Evolutionary conservation across 2,329 filamentous ascomycete species (phyloP), one percentile per base, ranked within the genome.

Genomic region (Stachybotrys chartarum): DNA sequence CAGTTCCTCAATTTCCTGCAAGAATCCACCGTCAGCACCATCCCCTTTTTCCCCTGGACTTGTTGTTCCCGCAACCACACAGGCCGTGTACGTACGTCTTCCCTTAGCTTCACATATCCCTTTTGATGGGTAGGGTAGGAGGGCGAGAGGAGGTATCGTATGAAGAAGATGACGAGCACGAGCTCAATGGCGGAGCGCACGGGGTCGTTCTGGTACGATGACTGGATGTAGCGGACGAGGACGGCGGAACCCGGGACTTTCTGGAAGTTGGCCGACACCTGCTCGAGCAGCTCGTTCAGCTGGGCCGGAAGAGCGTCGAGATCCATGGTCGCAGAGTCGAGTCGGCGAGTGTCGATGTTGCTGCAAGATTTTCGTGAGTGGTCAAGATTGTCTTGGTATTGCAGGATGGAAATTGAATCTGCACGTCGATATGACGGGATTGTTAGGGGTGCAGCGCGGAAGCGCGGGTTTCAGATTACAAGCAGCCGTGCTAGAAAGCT

Each of bases 201-300:
- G 10, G 94, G 94, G 66, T 99, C 94, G 69, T 99, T 88, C 76
- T 99, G 94, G 77, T 99, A 97, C 70, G 91, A 96, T 56, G 91
- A 96, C 72, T 90, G 90, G 69, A 99, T 91, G 74, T 99, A 99
- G 59, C 94, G 90, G 63, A 96, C 83, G 66, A 97, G 80, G 64
- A 99, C 96, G 47, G 93, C 90, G 32, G 93, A 97, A 53, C 94
- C 94, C 32, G 94, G 95, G 45, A 99, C 82, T 67, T 88, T 90
- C 66, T 97, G 92, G 69, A 99, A 95, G 56, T 86, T 80, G 57
- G 83, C 76, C 54, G 78, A 77, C 30, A 80, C 76, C 58, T 79
- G 74, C 50, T 82, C 72, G 61, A 79, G 79, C 56, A 76, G 69
- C 56, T 78, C 74, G 59, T 82, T 64, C 61, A 82, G 75, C 53